Evolutionary conservation across 208 protist species (phyloP).

Genomic region (Willaertia magna): DNA sequence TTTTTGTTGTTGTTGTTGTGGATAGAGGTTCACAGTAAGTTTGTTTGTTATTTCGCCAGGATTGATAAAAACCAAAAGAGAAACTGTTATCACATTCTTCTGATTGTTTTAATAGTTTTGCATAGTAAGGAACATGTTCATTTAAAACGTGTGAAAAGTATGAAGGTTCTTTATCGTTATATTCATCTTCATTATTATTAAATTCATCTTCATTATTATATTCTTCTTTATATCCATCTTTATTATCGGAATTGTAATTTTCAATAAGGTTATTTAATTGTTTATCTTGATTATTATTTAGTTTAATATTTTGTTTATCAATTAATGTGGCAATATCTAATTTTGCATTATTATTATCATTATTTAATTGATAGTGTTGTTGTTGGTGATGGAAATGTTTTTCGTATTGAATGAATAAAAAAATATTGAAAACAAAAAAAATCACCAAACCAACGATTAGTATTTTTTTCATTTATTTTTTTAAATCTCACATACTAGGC

Average conservation of each 20-base stretch:
- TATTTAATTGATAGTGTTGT: no score
- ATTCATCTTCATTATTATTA: background rate
- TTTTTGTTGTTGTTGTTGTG: background rate
- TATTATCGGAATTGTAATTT: background rate
- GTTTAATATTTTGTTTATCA: no score
- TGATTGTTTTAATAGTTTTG: background rate
- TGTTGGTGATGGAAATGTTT: no score
- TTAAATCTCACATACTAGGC: no score
- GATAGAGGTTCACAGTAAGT: background rate
- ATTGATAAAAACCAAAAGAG: background rate
- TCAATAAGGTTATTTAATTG: background rate
- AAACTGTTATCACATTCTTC: background rate
- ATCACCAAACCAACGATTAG: no score
- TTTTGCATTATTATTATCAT: no score
- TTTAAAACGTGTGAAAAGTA: background rate
- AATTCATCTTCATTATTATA: background rate
- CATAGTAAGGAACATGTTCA: background rate
- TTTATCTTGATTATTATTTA: no score
- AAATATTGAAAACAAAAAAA: no score
- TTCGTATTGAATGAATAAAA: no score
- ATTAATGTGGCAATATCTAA: no score
- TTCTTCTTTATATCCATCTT: background rate
- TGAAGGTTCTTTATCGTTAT: background rate
- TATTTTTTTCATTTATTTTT: no score
- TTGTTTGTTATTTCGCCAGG: background rate